Conservation (phyloP, 805 yeast species). For the Schwanniomyces sp. region DNA sequence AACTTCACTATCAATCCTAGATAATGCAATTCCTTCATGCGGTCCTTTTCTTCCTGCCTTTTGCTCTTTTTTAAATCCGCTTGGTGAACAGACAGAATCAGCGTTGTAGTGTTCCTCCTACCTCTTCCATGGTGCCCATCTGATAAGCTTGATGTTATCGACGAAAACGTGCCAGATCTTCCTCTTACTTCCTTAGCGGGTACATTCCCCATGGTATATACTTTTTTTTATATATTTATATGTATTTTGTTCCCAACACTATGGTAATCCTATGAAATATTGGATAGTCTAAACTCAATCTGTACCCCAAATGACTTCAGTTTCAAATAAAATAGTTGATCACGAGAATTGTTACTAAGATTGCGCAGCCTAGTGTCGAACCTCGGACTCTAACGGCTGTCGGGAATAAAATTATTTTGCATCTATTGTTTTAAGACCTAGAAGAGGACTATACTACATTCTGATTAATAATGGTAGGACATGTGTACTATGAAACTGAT, state of each 20-base stretch:
- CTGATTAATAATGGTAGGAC: background rate
- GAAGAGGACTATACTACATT: background rate
- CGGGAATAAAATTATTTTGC: background rate
- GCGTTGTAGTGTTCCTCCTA: slow-evolving; percentile 21
- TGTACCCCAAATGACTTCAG: background rate
- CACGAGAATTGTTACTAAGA: background rate
- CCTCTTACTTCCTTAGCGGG: slow-evolving; percentile 40
- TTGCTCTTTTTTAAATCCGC: slow-evolving; percentile 20
- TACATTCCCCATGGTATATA: slow-evolving; percentile 39
- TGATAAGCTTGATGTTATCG: slow-evolving; percentile 9
- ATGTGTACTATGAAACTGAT: background rate
- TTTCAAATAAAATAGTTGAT: background rate
- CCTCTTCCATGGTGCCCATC: slow-evolving; percentile 7
- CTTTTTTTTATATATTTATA: background rate
- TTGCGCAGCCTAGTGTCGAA: background rate
- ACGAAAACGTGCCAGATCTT: slow-evolving; percentile 26
- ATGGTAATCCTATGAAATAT: background rate
- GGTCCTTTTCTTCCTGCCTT: slow-evolving; percentile 55
- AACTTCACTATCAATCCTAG: slow-evolving; percentile 56
- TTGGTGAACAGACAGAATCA: slow-evolving; percentile 10
- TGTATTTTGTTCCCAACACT: background rate
- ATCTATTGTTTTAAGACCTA: background rate
- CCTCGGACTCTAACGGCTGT: background rate
- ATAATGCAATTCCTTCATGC: slow-evolving; percentile 53
- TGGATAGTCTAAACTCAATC: background rate